Conservation (phyloP, 2,329 filamentous ascomycete species). For the Talaromyces sp. region DNA sequence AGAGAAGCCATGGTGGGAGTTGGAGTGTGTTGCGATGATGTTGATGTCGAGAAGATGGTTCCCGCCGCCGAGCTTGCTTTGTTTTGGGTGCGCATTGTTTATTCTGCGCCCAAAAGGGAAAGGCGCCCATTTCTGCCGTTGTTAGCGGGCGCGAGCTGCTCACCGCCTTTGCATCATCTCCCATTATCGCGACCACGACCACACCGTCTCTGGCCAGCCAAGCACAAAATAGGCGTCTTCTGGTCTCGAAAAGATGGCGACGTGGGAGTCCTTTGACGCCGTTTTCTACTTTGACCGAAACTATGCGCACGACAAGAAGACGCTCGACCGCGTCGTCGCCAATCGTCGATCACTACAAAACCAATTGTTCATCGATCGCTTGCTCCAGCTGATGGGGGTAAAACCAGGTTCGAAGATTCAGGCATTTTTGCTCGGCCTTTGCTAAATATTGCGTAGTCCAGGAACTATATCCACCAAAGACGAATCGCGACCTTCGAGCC, state of each 20-base stretch:
- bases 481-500: conserved; percentile 60
- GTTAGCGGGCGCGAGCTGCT: background rate
- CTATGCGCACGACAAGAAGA: conserved; percentile 58
- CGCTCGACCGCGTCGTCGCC: conserved; percentile 58
- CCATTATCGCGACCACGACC: background rate
- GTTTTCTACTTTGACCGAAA: conserved; percentile 60
- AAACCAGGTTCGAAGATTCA: conserved; percentile 51
- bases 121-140: conserved; percentile 28
- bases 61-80: conserved; percentile 13
- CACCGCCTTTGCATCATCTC: conserved; percentile 12
- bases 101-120: conserved; percentile 29
- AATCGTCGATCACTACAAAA: conserved; percentile 65
- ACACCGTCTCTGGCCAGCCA: background rate
- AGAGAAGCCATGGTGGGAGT: conserved; percentile 31
- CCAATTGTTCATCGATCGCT: conserved; percentile 72
- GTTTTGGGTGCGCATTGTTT: conserved; percentile 33
- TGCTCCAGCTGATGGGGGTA: conserved; percentile 65
- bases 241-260: conserved; percentile 25
- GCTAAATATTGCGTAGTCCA: conserved; percentile 35
- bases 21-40: conserved; percentile 16
- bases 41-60: conserved; percentile 18
- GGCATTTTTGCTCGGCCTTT: conserved; percentile 10
- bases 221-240: background rate
- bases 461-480: conserved; percentile 69
- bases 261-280: conserved; percentile 59